Base-by-base conservation (phyloP, 2,329 filamentous ascomycete genomes). In the Coccinonectria pachysandricola region DNA sequence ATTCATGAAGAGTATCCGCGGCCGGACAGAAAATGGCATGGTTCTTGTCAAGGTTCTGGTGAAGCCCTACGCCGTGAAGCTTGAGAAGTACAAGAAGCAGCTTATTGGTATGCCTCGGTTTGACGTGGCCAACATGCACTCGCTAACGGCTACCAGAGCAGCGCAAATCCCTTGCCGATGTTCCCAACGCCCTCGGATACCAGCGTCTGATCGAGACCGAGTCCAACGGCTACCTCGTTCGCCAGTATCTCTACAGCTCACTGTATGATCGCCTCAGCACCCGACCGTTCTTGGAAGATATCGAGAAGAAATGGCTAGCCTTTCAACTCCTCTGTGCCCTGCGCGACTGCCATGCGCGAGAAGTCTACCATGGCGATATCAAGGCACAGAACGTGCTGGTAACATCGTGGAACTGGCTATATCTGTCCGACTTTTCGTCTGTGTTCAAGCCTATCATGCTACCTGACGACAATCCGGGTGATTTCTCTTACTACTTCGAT, bases 321-420 rank as follows among this genome's bases (percentile, higher is more conserved):
- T 98, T 94, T 46, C 91, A 98, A 59, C 70, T 98, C 3, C 69
- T 98, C 8, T 95, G 86, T 53, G 87, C 84, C 3, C 64, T 98
- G 32, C 77, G 87, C 30, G 92, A 98, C 55, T 95, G 85, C 45
- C 91, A 98, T 53, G 68, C 80, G 15, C 71, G 80, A 23, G 83
- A 92, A 45, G 68, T 98, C 26, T 96, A 87, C 52, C 91, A 98
- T 51, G 92, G 91, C 31, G 92, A 98, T 49, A 96, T 98, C 62
- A 98, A 98, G 64, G 91, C 88, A 2, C 88, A 98, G 56, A 98
- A 98, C 46, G 75, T 93, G 18, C 64, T 98, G 24, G 88, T 98
- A 26, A 98, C 91, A 0, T 96, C 91, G 6, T 98, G 91, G 91
- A 95, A 96, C 59, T 98, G 92, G 91, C 68, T 98, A 3, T 98